Evolutionary conservation across 768 basidiomycete genomes (phyloP), one percentile per base, ranked within the genome.

Genomic region (Panellus pusillus): DNA sequence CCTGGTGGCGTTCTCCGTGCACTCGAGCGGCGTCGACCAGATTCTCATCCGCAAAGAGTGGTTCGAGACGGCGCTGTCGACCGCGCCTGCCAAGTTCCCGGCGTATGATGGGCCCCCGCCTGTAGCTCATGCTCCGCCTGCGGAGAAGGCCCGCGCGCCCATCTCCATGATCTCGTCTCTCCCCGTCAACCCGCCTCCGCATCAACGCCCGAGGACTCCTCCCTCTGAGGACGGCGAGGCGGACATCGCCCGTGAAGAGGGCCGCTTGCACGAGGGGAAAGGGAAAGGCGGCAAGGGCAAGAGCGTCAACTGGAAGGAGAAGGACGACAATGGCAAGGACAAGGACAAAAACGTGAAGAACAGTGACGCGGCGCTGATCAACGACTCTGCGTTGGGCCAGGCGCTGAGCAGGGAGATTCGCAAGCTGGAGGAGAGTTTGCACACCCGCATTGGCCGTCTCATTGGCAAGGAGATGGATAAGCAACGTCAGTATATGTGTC

Each of bases 381-480:
- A 70, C 48, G 88, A 89, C 31, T 74, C 81, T 11, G 68, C 74
- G 43, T 69, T 91, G 39, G 79, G 80, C 18, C 78, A 81, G 51
- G 74, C 80, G 12, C 73, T 93, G 46, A 75, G 81, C 40, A 83
- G 86, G 65, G 91, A 93, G 70, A 91, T 93, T 60, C 83, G 79
- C 67, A 87, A 86, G 76, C 84, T 88, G 38, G 91, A 94, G 68
- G 89, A 91, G 64, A 91, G 72, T 61, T 68, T 94, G 44, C 86
- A 90, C 58, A 83, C 68, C 36, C 83, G 86, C 43, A 84, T 94
- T 54, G 86, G 86, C n/a, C 82, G 87, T 40, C 72, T 92, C 47
- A 84, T 94, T 60, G 79, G 80, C 35, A 90, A 89, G 72, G 92
- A 94, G 70, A 86, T 94, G 79, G 92, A 93, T 65, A 93, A 87